A percentile compares a stretch with the other conserved stretches of the same genome.
These are phyloP conservation scores for Verticillium albo-atrum DNA, from an alignment of 2,329 filamentous ascomycete genomes.

Conservation along the genomic window DNA sequence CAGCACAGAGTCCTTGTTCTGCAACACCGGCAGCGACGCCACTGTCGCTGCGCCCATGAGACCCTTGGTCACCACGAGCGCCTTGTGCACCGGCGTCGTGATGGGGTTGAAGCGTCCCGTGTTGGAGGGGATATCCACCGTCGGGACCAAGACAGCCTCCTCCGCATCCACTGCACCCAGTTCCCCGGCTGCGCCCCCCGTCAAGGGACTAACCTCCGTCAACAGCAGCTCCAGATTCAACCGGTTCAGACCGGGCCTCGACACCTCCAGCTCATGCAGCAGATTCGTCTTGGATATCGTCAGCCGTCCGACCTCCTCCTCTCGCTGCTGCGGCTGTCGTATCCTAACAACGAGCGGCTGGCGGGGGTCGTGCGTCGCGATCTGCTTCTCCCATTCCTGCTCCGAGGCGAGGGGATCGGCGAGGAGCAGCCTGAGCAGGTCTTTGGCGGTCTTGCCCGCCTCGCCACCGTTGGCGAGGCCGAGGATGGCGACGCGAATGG, in stretches of 20 bases:
- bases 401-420: conserved; percentile 63
- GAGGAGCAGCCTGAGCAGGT: conserved; percentile 64
- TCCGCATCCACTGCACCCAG: conserved; percentile 39
- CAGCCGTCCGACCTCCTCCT: conserved; percentile 10
- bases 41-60: conserved; percentile 60
- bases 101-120: conserved; percentile 62
- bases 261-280: conserved; percentile 56
- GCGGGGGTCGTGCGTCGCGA: conserved; percentile 46
- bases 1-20: conserved; percentile 37
- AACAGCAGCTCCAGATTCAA: conserved; percentile 62
- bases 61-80: conserved; percentile 69
- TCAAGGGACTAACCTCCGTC: conserved; percentile 45
- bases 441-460: conserved; percentile 48
- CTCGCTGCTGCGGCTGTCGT: conserved; percentile 23
- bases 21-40: conserved; percentile 34
- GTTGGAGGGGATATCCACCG: conserved; percentile 64
- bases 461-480: conserved; percentile 35
- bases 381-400: conserved; percentile 61
- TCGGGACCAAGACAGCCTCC: conserved; percentile 71
- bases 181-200: conserved; percentile 32
- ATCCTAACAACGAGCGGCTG: conserved; percentile 62
- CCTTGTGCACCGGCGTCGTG: conserved; percentile 79
- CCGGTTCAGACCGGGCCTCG: conserved; percentile 56
- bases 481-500: conserved; percentile 55
- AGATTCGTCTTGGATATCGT: conserved; percentile 25